Evolutionary conservation across 768 basidiomycete genomes (phyloP).

Genomic region (Serendipita sp.): DNA sequence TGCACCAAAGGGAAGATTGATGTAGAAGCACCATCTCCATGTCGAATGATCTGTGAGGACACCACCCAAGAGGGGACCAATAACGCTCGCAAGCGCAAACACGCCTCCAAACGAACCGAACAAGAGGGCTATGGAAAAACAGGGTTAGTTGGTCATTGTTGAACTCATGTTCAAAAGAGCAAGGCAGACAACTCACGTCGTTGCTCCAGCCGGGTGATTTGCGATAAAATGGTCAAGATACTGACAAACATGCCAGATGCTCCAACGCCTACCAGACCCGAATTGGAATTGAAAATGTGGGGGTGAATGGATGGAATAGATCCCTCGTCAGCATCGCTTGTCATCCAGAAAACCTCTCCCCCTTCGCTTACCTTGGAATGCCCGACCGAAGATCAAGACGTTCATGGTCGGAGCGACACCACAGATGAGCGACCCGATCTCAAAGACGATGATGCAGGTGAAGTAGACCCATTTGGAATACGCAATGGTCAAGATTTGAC

Average conservation of each 20-base stretch:
- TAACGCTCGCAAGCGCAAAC: constrained; percentile 24
- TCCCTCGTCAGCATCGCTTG: neutral
- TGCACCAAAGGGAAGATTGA: constrained; percentile 19
- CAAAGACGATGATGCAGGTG: constrained; percentile 22
- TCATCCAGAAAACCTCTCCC: constrained; percentile 7
- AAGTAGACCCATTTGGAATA: constrained; percentile 21
- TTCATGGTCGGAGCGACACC: constrained; percentile 15
- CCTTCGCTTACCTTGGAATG: constrained; percentile 29
- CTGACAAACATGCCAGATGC: constrained; percentile 22
- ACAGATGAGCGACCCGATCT: constrained; percentile 25
- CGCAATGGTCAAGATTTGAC: constrained; percentile 19
- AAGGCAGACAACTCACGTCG: constrained; percentile 10
- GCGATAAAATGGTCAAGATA: constrained; percentile 15
- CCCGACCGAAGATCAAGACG: constrained; percentile 26
- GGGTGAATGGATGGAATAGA: constrained; percentile 3
- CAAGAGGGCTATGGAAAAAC: constrained; percentile 14
- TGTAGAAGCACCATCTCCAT: constrained; percentile 26
- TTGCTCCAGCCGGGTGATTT: constrained; percentile 19
- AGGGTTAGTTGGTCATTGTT: neutral
- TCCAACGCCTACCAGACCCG: no score
- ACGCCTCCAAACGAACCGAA: constrained; percentile 7
- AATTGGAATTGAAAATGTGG: no score
- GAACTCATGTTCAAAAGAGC: no score
- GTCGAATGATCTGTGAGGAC: constrained; percentile 22
- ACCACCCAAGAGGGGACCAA: constrained; percentile 24